Percentiles rank a stretch among this genome's conserved stretches.
Conservation (phyloP, 805 yeast species). For the Yamadazyma nakazawae region DNA sequence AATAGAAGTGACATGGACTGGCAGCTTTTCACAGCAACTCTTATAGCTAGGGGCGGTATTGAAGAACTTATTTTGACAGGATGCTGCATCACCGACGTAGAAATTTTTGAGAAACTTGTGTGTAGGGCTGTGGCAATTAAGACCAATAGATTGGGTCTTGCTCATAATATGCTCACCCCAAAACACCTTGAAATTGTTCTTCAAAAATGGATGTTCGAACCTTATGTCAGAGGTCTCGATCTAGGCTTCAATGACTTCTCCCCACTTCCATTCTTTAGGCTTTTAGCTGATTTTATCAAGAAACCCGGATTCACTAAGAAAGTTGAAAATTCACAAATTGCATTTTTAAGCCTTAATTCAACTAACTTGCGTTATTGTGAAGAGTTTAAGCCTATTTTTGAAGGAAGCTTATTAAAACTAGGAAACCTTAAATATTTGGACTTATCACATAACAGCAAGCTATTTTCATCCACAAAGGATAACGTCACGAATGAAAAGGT, state of each 20-base stretch:
- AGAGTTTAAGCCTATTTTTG: conserved; percentile 45
- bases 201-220: conserved; percentile 53
- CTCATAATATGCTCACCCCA: conserved; percentile 61
- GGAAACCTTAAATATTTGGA: conserved; percentile 70
- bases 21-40: conserved; percentile 68
- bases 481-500: not conserved
- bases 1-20: conserved; percentile 80
- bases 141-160: conserved; percentile 70
- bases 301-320: conserved; percentile 17
- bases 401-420: conserved; percentile 49
- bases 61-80: conserved; percentile 82
- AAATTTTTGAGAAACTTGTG: conserved; percentile 53
- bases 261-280: conserved; percentile 26
- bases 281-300: conserved; percentile 32
- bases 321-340: conserved; percentile 23
- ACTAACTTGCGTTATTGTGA: conserved; percentile 55
- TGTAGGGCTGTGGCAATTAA: conserved; percentile 50
- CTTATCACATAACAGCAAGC: conserved; percentile 61
- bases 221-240: conserved; percentile 66
- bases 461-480: conserved; percentile 37
- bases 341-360: conserved; percentile 60
- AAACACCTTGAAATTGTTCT: conserved; percentile 55
- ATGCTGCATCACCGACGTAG: conserved; percentile 56
- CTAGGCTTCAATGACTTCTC: conserved; percentile 77
- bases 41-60: conserved; percentile 67